Base-by-base conservation (phyloP, 179 eudicot genomes). In the Beta lomatogona region DNA sequence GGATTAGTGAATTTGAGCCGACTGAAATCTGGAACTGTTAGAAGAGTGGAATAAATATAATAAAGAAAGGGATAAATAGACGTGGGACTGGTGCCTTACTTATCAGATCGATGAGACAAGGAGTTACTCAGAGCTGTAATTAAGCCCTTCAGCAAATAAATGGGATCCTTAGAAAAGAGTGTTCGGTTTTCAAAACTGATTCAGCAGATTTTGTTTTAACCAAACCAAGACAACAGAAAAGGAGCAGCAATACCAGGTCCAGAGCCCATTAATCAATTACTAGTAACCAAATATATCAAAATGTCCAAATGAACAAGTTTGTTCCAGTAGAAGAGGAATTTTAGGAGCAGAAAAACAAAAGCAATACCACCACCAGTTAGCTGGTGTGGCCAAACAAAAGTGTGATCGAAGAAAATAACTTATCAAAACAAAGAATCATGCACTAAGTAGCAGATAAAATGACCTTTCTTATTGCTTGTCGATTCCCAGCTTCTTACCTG, bases 401-500 rank as follows among this genome's bases (percentile, higher is more conserved):
- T 31, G 60, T 3, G 71, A 36, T 46, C 50, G 58, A 69, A 57
- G 66, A 44, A 55, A 57, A 6, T 25, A 46, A 77, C 1, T 28
- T 28, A 14, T 8, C 8, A 25, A 4, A 0, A 10, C n/a, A 71
- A 46, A 44, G n/a, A 18, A 48, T 0, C 28, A 0, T n/a, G 57
- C 14, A 45, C 46, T 46, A 36, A 60, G 48, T 8, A 66, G 80
- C 31, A 66, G n/a, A 69, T 25, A 75, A 53, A 14, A n/a, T 6
- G 41, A 77, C 13, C 44, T 48, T 60, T 77, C 31, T 68, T 18
- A 76, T 12, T 76, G 44, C 41, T 25, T 13, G 9, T 52, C 16
- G 12, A 15, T 36, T 9, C n/a, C 31, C 60, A 66, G 57, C 36
- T 57, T 53, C 69, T 77, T 87, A 96, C 99, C 98, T 96, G 99